Percentiles rank a stretch among this genome's conserved stretches.
Evolutionary conservation across 169 alveolate genomes (phyloP).

Genomic region (Pseudocohnilembus persalinus): DNA sequence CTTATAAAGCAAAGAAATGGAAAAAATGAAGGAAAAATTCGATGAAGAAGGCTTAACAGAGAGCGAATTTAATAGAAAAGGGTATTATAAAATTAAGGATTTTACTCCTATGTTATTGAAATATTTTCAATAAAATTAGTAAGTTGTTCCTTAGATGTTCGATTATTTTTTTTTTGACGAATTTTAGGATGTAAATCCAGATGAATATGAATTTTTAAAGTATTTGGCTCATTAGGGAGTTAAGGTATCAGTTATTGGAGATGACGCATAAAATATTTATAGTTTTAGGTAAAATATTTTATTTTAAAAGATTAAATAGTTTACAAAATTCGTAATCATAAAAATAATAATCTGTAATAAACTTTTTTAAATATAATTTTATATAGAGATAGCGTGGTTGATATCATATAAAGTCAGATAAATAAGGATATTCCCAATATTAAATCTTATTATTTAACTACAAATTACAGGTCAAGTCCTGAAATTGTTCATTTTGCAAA

Average conservation of each 20-base stretch:
- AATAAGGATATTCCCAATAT: background rate
- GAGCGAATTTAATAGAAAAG: background rate
- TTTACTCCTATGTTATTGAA: conserved; percentile 3
- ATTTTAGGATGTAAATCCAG: conserved; percentile 13
- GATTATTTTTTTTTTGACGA: conserved; percentile 29
- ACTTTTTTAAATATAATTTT: background rate
- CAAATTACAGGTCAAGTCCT: background rate
- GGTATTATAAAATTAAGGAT: conserved; percentile 6
- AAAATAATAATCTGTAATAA: background rate
- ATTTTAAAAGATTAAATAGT: background rate
- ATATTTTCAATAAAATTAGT: background rate
- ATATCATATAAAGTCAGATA: background rate
- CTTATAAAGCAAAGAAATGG: background rate
- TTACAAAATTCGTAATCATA: no score
- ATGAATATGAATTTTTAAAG: conserved; percentile 12
- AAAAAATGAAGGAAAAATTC: background rate
- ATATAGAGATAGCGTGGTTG: background rate
- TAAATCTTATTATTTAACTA: background rate
- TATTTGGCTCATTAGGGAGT: background rate
- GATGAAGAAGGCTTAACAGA: background rate
- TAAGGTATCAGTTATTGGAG: conserved; percentile 4
- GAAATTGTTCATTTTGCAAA: background rate
- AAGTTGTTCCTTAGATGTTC: background rate
- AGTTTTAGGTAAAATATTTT: conserved; percentile 1
- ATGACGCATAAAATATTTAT: conserved; percentile 21